Evolutionary conservation across 805 yeast species (phyloP), one percentile per base, ranked within the genome.

Genomic region (Kazachstania taianensis): DNA sequence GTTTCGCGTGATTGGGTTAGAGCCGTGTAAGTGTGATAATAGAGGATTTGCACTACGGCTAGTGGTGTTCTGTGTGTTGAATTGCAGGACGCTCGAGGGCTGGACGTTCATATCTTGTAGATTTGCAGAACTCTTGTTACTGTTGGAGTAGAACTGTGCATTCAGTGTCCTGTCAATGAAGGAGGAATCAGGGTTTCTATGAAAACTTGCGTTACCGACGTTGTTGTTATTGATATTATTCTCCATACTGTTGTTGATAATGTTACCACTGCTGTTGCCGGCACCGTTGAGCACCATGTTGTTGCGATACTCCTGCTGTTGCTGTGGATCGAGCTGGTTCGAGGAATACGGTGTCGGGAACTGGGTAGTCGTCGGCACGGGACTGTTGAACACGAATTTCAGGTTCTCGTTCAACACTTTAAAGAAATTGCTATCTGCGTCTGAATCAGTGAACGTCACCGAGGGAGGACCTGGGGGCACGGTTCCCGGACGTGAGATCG

Each of bases 271-370:
- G n/a, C n/a, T n/a, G n/a, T n/a, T n/a, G n/a, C n/a, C n/a, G n/a
- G n/a, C n/a, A n/a, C n/a, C n/a, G n/a, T n/a, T n/a, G n/a, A n/a
- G n/a, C n/a, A n/a, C n/a, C 25, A 22, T 22, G 12, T n/a, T n/a
- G 25, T 22, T 22, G 12, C 25, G n/a, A 22, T 7, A 13, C 22
- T 31, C n/a, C n/a, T 28, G 36, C 25, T 29, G 38, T 9, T 23
- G 33, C 25, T 24, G 26, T 2, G 28, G 20, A 32, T 36, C 30
- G n/a, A 31, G 17, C 13, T 33, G 30, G 10, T 26, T 30, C 19
- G 36, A 28, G 14, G 61, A 52, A 38, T 54, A 57, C 1, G 62
- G 62, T 0, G 62, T 57, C 22, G 62, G 62, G 20, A 55, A 53
- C 27, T 55, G 58, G 7, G 57, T 52, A 13, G 52, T 53, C 7